Evolutionary conservation across 2,329 filamentous ascomycete species (phyloP), one percentile per base, ranked within the genome.

Genomic region (Colletotrichum gigasporum): DNA sequence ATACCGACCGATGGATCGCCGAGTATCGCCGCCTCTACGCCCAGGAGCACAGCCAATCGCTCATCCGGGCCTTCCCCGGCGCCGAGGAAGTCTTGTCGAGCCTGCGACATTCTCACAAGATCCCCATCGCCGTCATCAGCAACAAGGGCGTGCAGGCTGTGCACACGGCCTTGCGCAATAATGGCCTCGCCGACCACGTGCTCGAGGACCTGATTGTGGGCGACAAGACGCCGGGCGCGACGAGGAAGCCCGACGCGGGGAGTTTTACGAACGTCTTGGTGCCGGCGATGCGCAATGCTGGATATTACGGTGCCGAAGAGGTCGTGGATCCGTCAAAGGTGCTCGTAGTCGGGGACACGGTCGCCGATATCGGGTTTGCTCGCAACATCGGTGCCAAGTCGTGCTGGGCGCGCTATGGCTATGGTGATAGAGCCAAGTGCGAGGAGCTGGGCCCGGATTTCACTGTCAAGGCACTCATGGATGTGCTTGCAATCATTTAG

Each of bases 301-400:
- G 12, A 5, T 44, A 45, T 14, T 42, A 30, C 39, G 26, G 16
- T 5, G n/a, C 32, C 7, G 22, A 12, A 10, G 9, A 9, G 3
- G 24, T 28, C 0, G 9, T 68, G 0, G 55, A 59, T 20, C 22
- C 44, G 4, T 37, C 37, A 16, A 28, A 37, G 10, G 65, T 69
- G 45, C 57, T 68, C 1, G 62, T 66, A 20, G 57, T 69, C 4
- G 68, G 68, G 32, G 65, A 69, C 34, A 66, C 67, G 16, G 56
- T 57, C 11, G 54, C 65, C 2, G 62, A 68, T 34, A 60, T 69
- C 5, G 35, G 56, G 56, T 69, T 67, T 58, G 48, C 65, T 37
- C 14, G 20, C 22, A 69, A 68, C 16, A 63, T 69, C 18, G 65
- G 65, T 2, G 61, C 64, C 3, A 58, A 39, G 28, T 59, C 51